These are phyloP conservation scores for Collybia sordida DNA, from an alignment of 768 basidiomycete species.

Conservation along the genomic window DNA sequence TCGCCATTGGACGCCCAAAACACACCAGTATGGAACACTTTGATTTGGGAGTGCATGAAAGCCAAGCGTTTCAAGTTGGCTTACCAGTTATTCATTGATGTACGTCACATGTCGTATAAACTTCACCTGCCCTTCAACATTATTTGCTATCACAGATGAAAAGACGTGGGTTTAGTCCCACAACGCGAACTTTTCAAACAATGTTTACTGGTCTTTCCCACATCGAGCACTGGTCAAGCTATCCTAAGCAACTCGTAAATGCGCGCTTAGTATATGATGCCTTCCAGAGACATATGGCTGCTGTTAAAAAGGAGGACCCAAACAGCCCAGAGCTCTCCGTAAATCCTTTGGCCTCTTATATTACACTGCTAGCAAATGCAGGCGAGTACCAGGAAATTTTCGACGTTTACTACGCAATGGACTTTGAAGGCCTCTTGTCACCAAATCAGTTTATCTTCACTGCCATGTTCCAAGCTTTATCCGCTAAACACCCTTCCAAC, in stretches of 20 bases:
- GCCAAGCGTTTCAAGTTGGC: slow-evolving; percentile 56
- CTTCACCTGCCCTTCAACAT: slow-evolving; percentile 5
- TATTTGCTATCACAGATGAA: slow-evolving; percentile 64
- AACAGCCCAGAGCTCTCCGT: slow-evolving; percentile 46
- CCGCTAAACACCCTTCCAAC: slow-evolving; percentile 25
- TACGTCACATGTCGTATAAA: slow-evolving; percentile 28
- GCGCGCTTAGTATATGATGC: slow-evolving; percentile 61
- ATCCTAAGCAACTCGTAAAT: slow-evolving; percentile 61
- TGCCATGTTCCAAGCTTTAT: slow-evolving; percentile 58
- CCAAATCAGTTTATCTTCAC: slow-evolving; percentile 64
- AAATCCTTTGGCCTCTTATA: slow-evolving; percentile 57
- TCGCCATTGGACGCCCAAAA: slow-evolving; percentile 76
- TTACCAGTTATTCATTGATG: slow-evolving; percentile 70
- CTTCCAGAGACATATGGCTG: slow-evolving; percentile 49
- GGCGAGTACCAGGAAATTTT: slow-evolving; percentile 66
- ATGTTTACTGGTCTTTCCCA: slow-evolving; percentile 64
- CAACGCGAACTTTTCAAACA: slow-evolving; percentile 64
- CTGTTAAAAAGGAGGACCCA: slow-evolving; percentile 48
- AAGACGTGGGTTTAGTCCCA: slow-evolving; percentile 74
- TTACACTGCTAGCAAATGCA: slow-evolving; percentile 63
- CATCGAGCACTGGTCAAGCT: slow-evolving; percentile 59
- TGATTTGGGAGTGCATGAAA: slow-evolving; percentile 67
- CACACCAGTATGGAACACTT: slow-evolving; percentile 73
- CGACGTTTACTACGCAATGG: slow-evolving; percentile 72
- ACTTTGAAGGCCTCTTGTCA: slow-evolving; percentile 59